Evolutionary conservation across 1,284 basidiomycete genomes (phyloP).

Genomic region (Malassezia sympodialis): DNA sequence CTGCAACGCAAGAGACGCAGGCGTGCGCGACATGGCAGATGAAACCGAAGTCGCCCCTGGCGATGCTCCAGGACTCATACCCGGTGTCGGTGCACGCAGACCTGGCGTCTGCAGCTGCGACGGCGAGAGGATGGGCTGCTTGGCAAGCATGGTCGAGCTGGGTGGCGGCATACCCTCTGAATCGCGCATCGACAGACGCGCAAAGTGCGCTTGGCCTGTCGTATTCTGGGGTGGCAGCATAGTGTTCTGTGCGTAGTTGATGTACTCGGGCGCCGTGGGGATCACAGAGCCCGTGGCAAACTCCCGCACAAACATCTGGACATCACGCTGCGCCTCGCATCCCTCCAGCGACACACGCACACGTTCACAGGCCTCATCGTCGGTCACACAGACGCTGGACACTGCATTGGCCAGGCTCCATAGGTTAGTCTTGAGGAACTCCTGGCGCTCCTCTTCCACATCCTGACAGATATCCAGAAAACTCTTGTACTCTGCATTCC

Average conservation of each 20-base stretch:
- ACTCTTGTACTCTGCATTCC: slow-evolving; percentile 84
- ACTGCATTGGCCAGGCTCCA: slow-evolving; percentile 95
- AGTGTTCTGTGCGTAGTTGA: slow-evolving; percentile 45
- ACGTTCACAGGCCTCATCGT: slow-evolving; percentile 61
- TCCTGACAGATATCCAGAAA: slow-evolving; percentile 68
- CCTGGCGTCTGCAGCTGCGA: background rate
- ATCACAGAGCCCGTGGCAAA: slow-evolving; percentile 41
- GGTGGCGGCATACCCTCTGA: slow-evolving; percentile 16
- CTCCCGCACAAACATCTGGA: slow-evolving; percentile 38
- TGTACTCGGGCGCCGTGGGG: slow-evolving; percentile 44
- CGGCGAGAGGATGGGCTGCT: slow-evolving; percentile 2
- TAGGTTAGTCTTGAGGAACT: slow-evolving; percentile 85
- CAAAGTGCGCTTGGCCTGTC: slow-evolving; percentile 35
- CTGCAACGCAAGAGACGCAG: slow-evolving; percentile 1
- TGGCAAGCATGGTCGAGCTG: slow-evolving; percentile 7
- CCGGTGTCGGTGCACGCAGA: background rate
- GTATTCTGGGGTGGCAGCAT: slow-evolving; percentile 30
- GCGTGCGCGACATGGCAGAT: background rate
- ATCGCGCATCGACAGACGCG: slow-evolving; percentile 32
- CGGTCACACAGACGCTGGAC: slow-evolving; percentile 85
- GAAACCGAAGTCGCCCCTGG: background rate
- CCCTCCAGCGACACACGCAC: slow-evolving; percentile 42
- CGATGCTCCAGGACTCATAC: background rate
- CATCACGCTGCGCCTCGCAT: slow-evolving; percentile 38
- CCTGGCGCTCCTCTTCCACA: slow-evolving; percentile 82